A percentile compares a stretch with the other conserved stretches of the same genome.
phyloP scores from a whole-genome alignment of 768 basidiomycete genomes.

The Russula olivacea region DNA sequence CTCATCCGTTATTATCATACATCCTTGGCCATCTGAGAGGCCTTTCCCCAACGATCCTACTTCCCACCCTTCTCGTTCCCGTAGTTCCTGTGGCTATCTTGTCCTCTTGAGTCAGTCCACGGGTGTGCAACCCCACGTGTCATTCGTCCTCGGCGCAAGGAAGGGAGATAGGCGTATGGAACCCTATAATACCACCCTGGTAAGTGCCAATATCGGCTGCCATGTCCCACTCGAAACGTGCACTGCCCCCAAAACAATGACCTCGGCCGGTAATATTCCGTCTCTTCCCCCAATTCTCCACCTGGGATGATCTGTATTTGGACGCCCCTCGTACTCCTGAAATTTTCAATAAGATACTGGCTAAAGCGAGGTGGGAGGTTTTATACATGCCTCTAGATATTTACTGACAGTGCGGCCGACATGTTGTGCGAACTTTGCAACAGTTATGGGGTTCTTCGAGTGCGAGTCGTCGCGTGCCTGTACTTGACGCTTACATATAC shows the following conservation, averaged over 20 bases:
- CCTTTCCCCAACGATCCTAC: background rate
- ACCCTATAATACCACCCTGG: background rate
- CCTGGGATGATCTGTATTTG: background rate
- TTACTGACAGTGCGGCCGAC: background rate
- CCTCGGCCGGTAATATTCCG: background rate
- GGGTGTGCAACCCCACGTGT: background rate
- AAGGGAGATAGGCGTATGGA: background rate
- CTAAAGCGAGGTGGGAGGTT: background rate
- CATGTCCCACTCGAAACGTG: background rate
- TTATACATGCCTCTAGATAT: background rate
- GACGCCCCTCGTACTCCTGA: background rate
- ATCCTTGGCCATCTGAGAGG: background rate
- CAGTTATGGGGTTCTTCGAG: background rate
- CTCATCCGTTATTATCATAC: background rate
- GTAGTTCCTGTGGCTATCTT: background rate
- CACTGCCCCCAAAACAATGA: background rate
- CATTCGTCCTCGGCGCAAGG: background rate
- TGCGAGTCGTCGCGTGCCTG: constrained; percentile 5
- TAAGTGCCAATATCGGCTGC: constrained; percentile 4
- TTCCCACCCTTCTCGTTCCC: background rate
- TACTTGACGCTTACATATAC: background rate
- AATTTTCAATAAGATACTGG: too few relatives aligned
- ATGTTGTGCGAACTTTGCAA: constrained; percentile 4
- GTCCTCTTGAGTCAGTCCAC: background rate
- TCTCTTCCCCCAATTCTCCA: background rate